A percentile compares a stretch with the other conserved stretches of the same genome.
Evolutionary conservation across 495 filamentous ascomycete species (phyloP).

Genomic region (Pyrenopolyporus hunteri): DNA sequence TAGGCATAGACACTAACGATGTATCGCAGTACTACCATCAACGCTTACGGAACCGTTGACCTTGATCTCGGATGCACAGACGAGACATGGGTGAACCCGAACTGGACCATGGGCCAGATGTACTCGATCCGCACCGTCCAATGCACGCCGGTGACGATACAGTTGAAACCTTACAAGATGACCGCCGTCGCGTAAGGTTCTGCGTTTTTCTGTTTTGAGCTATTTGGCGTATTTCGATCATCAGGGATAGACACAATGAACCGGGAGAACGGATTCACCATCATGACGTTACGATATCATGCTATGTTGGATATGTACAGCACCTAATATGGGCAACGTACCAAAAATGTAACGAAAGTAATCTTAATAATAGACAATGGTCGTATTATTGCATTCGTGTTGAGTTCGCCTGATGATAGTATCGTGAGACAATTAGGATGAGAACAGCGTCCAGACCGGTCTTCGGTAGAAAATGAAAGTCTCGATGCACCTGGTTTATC

Average conservation of each 20-base stretch:
- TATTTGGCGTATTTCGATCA: background rate
- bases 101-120: slow-evolving; percentile 50
- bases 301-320: slow-evolving; percentile 8
- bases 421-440: no score
- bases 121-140: slow-evolving; percentile 46
- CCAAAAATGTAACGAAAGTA: slow-evolving; percentile 13
- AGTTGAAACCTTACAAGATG: slow-evolving; percentile 42
- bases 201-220: background rate
- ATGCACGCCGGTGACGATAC: slow-evolving; percentile 42
- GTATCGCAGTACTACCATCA: slow-evolving; percentile 44
- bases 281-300: slow-evolving; percentile 27
- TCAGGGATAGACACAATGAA: background rate
- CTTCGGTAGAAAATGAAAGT: no score
- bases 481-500: no score
- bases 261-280: slow-evolving; percentile 4
- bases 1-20: slow-evolving; percentile 16
- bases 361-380: slow-evolving; percentile 24
- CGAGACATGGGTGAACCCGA: slow-evolving; percentile 44
- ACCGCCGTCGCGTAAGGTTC: slow-evolving; percentile 43
- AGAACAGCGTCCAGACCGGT: no score
- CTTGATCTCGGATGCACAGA: slow-evolving; percentile 47
- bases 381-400: no score
- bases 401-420: no score
- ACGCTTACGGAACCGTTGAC: slow-evolving; percentile 42
- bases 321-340: slow-evolving; percentile 16